Evolutionary conservation across 164 flowering plant species (phyloP), one percentile per base, ranked within the genome.

Genomic region (Vitis labrusca): DNA sequence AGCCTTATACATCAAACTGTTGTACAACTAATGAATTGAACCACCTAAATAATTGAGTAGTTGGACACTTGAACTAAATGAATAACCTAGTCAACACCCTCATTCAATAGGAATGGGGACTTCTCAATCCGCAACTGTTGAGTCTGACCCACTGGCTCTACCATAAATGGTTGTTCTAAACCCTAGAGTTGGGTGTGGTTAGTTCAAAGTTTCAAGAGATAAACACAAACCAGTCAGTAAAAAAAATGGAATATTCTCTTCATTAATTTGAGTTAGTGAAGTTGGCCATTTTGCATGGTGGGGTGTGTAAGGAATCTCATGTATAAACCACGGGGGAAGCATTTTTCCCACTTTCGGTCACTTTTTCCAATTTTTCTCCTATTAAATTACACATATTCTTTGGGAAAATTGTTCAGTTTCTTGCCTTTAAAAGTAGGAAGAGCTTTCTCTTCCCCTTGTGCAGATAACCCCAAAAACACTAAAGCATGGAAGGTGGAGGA

Each of bases 261-360:
- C 10, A 19, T 49, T 52, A 52, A 27, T 51, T 70, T 69, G 10
- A 51, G 32, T 14, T 23, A 10, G 52, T 50, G 69, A 63, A 66
- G 75, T 72, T 69, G 78, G 80, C 73, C 80, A 77, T 73, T 63
- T 78, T 75, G 71, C 68, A 58, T 55, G 72, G 77, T 73, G 73
- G 71, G 63, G 71, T 63, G 23, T 63, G 55, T 50, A 29, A 65
- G 54, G 79, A 73, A 75, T 78, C 69, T 73, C 69, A 54, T 29
- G 69, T 61, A 59, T 61, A 69, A 69, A 67, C 69, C 54, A 71
- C 54, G 71, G 67, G 19, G 32, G 32, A 47, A 27, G 63, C 67
- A 53, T 68, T 52, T 63, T 67, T 51, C 23, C 44, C 27, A 63
- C 23, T 15, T 50, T 47, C 51, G 10, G 61, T 60, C 67, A 8